Conservation (phyloP, 202 grass and related monocot species). For the Dendrocalamus latiflorus region DNA sequence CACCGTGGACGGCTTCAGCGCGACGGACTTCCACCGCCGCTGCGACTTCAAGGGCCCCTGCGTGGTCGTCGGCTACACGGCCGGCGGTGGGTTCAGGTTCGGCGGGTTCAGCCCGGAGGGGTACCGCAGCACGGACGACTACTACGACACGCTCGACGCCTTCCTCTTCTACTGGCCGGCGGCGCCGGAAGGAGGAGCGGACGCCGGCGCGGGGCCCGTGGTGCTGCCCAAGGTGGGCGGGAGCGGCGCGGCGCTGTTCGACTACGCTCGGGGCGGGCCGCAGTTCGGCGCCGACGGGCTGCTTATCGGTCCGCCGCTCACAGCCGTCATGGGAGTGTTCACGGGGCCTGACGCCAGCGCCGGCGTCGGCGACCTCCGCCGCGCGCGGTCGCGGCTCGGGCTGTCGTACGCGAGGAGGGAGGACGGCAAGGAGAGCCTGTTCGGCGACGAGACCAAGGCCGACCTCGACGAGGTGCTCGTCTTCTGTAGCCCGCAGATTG, state of each 20-base stretch:
- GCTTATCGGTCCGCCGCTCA: slow-evolving; percentile 77
- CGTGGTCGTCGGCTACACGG: slow-evolving; percentile 58
- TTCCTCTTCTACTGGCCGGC: slow-evolving; percentile 87
- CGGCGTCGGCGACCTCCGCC: slow-evolving; percentile 62
- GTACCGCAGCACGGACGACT: slow-evolving; percentile 91
- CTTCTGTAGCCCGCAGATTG: slow-evolving; percentile 78
- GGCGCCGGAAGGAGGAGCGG: neutral
- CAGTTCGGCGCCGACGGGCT: slow-evolving; percentile 91
- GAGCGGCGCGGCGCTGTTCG: slow-evolving; percentile 83
- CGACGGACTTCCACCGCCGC: slow-evolving; percentile 63
- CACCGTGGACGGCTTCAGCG: slow-evolving; percentile 68
- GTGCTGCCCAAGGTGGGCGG: slow-evolving; percentile 74
- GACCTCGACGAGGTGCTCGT: slow-evolving; percentile 71
- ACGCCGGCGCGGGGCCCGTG: neutral
- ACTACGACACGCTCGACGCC: slow-evolving; percentile 79
- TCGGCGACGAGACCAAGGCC: slow-evolving; percentile 48
- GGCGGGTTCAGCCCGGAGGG: slow-evolving; percentile 91
- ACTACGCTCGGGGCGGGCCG: slow-evolving; percentile 79
- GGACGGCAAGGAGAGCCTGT: slow-evolving; percentile 82
- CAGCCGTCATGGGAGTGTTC: slow-evolving; percentile 86
- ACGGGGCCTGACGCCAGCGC: slow-evolving; percentile 72
- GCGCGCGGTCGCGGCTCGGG: slow-evolving; percentile 74
- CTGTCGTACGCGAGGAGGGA: slow-evolving; percentile 73
- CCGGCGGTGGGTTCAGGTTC: slow-evolving; percentile 37
- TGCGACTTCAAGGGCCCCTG: slow-evolving; percentile 94